Evolutionary conservation across 164 flowering plant species (phyloP), one percentile per base, ranked within the genome.

Genomic region (Liquidambar formosana): DNA sequence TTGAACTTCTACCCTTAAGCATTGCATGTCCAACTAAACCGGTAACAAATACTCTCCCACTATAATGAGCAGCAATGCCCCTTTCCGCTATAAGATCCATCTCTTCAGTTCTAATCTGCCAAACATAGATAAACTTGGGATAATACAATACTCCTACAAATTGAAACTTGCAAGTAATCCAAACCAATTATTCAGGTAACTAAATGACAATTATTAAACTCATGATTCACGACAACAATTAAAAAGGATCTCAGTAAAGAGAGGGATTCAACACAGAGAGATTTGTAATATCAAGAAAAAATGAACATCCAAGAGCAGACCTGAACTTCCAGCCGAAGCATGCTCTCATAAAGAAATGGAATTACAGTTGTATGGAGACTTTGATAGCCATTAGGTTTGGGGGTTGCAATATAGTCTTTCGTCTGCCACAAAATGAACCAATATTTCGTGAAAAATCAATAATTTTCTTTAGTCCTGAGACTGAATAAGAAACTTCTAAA

Each of bases 61-160:
- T 89, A 73, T 95, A 95, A 69, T 91, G 97, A 74, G 97, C 86
- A 80, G 99, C 97, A 80, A 95, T 91, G 64, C 99, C 99, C 81
- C 99, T 90, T 79, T 93, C 91, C 64, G 97, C 97, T 68, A 95
- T 95, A 77, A 95, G 81, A 81, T 95, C 88, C 99, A 95, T 95
- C 81, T 89, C 99, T 77, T 91, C 97, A 60, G 97, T 91, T 79
- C 97, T 84, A 65, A 95, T 90, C 99, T 94, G 88, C 67, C 72
- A 76, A 71, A 21, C 65, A 63, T 1, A 22, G n/a, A 45, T 57
- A 11, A 46, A n/a, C 4, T 54, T 12, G 21, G 45, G 45, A 27
- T 8, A 10, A 28, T 46, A 59, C 19, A 13, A 8, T 5, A 48
- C 9, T 26, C 45, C 25, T 23, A 16, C 61, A 22, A 33, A 2